Evolutionary conservation across 192 early-diverging fungal species (phyloP).

Genomic region (Coemansia sp.): DNA sequence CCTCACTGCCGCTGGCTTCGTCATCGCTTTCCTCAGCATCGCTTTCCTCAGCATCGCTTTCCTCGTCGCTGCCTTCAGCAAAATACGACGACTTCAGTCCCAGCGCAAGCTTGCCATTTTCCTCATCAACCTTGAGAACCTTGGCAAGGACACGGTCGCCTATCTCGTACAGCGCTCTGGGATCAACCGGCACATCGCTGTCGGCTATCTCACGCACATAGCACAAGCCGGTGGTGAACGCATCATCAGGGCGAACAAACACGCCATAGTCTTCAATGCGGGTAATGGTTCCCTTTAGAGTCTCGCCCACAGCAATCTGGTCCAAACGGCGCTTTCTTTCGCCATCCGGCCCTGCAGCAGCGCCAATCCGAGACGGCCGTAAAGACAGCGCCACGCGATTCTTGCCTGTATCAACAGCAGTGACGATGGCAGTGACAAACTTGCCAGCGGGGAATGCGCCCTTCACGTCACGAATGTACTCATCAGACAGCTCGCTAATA

Average conservation of each 20-base stretch:
- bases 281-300: constrained; percentile 75
- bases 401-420: constrained; percentile 57
- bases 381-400: constrained; percentile 71
- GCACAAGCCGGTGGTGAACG: constrained; percentile 76
- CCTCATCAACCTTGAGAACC: constrained; percentile 70
- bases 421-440: constrained; percentile 71
- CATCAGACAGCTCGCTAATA: constrained; percentile 83
- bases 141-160: constrained; percentile 83
- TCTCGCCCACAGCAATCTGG: constrained; percentile 68
- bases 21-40: constrained; percentile 13
- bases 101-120: constrained; percentile 67
- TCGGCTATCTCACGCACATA: constrained; percentile 84
- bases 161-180: constrained; percentile 67
- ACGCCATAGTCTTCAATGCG: constrained; percentile 74
- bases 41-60: constrained; percentile 10
- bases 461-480: constrained; percentile 84
- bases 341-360: constrained; percentile 19
- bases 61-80: constrained; percentile 38
- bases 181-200: constrained; percentile 65
- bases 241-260: constrained; percentile 78
- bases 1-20: constrained; percentile 12
- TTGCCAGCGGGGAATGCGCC: constrained; percentile 65
- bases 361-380: constrained; percentile 58
- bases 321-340: constrained; percentile 50
- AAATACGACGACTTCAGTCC: constrained; percentile 88